These are phyloP conservation scores for Biancaea sappan DNA, from an alignment of 306 rosid species.

Conservation along the genomic window DNA sequence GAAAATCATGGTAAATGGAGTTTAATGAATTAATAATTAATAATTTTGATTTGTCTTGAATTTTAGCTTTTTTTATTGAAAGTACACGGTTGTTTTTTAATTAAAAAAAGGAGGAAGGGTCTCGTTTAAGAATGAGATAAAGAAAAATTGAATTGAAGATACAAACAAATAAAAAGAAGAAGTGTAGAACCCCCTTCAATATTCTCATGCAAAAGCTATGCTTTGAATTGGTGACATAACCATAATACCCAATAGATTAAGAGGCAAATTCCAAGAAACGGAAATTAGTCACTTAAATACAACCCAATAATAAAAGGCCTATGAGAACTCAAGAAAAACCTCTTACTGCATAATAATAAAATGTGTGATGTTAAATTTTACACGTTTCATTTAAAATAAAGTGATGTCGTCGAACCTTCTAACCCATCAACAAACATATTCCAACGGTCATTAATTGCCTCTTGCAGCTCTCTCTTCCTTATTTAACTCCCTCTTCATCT, in stretches of 20 bases:
- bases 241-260: background rate
- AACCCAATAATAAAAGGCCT: conserved; percentile 17
- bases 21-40: no score
- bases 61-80: no score
- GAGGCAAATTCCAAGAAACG: background rate
- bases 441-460: conserved; percentile 21
- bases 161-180: no score
- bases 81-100: no score
- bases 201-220: no score
- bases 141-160: no score
- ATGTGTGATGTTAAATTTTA: background rate
- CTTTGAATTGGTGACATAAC: background rate
- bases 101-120: no score
- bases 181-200: no score
- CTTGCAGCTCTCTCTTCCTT: conserved; percentile 9
- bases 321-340: conserved; percentile 47
- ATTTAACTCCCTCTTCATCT: background rate
- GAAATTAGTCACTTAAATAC: background rate
- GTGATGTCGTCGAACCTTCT: background rate
- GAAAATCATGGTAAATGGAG: background rate
- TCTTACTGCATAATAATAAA: conserved; percentile 82
- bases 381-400: background rate
- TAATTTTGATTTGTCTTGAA: no score
- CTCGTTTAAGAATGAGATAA: no score
- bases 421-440: background rate